A percentile compares a stretch with the other conserved stretches of the same genome.
Conservation (phyloP, 208 protist genomes). For the Giardia muris region DNA sequence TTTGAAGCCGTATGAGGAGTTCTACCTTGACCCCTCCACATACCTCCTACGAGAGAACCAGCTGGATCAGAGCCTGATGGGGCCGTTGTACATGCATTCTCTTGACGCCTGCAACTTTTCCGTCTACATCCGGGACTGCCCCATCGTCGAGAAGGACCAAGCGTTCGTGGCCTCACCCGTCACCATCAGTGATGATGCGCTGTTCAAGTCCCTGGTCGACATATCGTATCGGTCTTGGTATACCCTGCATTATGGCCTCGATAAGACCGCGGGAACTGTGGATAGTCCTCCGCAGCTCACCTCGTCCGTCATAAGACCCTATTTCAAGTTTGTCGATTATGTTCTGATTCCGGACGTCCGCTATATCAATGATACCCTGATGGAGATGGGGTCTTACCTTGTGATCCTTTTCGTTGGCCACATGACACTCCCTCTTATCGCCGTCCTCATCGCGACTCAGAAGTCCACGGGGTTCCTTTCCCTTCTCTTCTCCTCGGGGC, state of each 20-base stretch:
- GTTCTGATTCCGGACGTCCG: slow-evolving; percentile 3
- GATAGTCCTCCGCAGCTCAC: background rate
- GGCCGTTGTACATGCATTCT: background rate
- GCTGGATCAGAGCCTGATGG: background rate
- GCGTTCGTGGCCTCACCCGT: background rate
- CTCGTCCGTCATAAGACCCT: background rate
- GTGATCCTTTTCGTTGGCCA: background rate
- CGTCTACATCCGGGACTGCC: background rate
- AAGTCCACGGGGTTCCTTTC: background rate
- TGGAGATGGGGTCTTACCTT: background rate
- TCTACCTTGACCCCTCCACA: background rate
- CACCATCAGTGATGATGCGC: background rate
- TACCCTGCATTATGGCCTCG: background rate
- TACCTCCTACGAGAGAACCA: background rate
- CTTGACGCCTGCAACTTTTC: background rate
- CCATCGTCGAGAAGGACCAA: background rate
- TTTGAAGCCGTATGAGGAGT: background rate
- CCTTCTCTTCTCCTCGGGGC: background rate
- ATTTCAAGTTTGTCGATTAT: background rate
- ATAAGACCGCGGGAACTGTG: background rate
- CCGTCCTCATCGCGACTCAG: background rate
- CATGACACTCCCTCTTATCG: background rate
- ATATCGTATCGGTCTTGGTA: background rate
- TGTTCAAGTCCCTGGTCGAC: background rate
- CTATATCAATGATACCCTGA: background rate